Base-by-base conservation (phyloP, 306 rosid genomes). In the Sicyos baderoa region DNA sequence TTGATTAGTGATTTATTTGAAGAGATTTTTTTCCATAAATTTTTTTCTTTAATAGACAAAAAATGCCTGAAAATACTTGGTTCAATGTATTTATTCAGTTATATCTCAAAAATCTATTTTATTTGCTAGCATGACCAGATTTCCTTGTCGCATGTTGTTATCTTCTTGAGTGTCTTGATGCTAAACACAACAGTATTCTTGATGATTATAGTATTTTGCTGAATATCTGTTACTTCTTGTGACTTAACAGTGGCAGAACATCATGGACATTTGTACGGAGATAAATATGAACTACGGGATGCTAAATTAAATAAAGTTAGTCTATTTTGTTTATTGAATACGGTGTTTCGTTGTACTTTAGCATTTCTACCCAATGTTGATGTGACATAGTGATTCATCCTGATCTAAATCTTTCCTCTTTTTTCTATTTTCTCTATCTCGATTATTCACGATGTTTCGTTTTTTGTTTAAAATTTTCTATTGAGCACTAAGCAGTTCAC, bases 281-380 rank as follows among this genome's bases (percentile, higher is more conserved):
- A 79, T 25, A 91, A 86, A 77, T 91, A 87, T 37, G 96, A 91
- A 55, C 90, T 85, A 35, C 86, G 80, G 22, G 96, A 90, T 75
- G 84, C 78, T 69, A 88, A 88, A 72, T 47, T 90, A 60, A 84
- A 85, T 74, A 93, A 88, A 85, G 99, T 94, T 63, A 52, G 91
- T 79, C n/a, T 75, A 74, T 64, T 75, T 68, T 81, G 74, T 22
- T 74, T 42, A 48, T 61, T 56, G 23, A 58, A 66, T 18, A 56
- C 23, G 68, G 45, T 76, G 76, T 21, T 73, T 42, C 6, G 61
- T 2, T 22, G 7, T 59, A 74, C 67, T 59, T 61, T 68, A 58
- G 75, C 73, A 60, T 56, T 44, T 40, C 55, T 55, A 16, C n/a
- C 71, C 73, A 71, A 29, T 62, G 71, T n/a, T n/a, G n/a, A n/a